phyloP scores from a whole-genome alignment of 306 rosid species.

The Echinosophora koreensis region DNA sequence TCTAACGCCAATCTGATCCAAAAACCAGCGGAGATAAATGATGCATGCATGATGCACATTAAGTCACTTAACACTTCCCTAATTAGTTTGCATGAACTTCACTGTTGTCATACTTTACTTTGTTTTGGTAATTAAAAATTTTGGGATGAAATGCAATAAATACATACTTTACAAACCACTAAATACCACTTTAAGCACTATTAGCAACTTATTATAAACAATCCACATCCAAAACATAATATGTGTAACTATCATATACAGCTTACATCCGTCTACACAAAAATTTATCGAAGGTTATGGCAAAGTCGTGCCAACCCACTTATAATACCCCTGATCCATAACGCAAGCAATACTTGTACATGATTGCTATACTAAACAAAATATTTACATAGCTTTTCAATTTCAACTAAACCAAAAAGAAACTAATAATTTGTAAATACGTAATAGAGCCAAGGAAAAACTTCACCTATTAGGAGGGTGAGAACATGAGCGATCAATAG shows the following conservation, averaged over 20 bases:
- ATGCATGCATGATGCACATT: no score
- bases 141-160: no score
- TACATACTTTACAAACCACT: no score
- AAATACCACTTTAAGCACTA: no score
- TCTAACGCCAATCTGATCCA: no score
- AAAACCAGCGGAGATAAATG: no score
- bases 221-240: no score
- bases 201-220: no score
- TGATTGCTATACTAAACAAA: background rate
- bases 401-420: background rate
- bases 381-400: conserved; percentile 10
- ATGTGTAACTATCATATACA: background rate
- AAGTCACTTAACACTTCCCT: no score
- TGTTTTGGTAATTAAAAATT: no score
- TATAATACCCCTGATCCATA: conserved; percentile 10
- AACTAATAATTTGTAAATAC: background rate
- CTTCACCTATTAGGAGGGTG: background rate
- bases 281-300: background rate
- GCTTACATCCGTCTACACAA: background rate
- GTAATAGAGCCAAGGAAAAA: background rate
- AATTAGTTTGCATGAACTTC: no score
- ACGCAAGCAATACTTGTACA: background rate
- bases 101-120: no score
- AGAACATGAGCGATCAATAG: background rate
- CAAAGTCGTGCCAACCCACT: background rate